phyloP scores from a whole-genome alignment of 441 rosid species.

The Adansonia gregorii region DNA sequence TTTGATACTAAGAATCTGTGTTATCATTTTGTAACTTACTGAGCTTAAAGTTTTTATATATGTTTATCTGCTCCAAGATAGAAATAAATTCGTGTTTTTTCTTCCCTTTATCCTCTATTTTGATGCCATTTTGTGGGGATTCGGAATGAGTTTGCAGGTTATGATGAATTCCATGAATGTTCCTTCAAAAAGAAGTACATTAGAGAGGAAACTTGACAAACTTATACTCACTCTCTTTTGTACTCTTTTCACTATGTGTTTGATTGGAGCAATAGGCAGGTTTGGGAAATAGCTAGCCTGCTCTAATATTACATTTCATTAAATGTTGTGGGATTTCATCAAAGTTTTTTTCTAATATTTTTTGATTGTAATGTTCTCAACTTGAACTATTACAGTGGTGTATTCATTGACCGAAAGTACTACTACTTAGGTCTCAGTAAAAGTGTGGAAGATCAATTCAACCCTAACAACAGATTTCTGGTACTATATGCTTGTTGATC shows the following conservation, averaged over 20 bases:
- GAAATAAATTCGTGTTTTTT: background rate
- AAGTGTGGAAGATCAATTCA: constrained; percentile 52
- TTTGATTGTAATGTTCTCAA: constrained; percentile 21
- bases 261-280: constrained; percentile 94
- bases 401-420: constrained; percentile 72
- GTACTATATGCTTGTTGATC: constrained; percentile 42
- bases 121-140: constrained; percentile 25
- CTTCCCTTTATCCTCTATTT: background rate
- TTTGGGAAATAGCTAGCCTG: constrained; percentile 32
- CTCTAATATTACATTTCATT: background rate
- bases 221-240: constrained; percentile 86
- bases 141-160: constrained; percentile 61
- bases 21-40: background rate
- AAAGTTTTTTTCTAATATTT: constrained; percentile 8
- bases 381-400: constrained; percentile 64
- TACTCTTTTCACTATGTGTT: constrained; percentile 79
- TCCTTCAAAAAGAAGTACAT: constrained; percentile 97
- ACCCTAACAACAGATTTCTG: constrained; percentile 68
- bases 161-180: constrained; percentile 99
- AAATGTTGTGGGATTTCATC: background rate
- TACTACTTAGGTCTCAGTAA: constrained; percentile 66
- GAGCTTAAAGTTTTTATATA: background rate
- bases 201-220: constrained; percentile 97
- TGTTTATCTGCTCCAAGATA: constrained; percentile 1
- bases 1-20: constrained; percentile 1